Base-by-base conservation (phyloP, 139 green algal species). In the Chlorokybus atmophyticus region DNA sequence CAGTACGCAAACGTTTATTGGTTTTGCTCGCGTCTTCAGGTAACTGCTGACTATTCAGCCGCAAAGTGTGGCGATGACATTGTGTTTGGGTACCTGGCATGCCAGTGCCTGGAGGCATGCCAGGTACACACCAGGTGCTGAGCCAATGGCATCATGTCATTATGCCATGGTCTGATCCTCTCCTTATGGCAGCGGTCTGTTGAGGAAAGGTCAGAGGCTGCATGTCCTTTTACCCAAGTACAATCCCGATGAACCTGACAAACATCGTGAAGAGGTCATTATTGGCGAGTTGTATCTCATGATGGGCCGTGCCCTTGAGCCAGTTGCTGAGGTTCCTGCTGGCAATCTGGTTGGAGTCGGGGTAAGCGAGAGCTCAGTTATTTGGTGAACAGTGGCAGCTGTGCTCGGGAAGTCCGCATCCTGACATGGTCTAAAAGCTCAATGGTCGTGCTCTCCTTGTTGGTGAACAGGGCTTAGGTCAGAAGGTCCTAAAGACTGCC, bases 271-370 rank as follows among this genome's bases (percentile, higher is more conserved):
- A 39, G 65, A 75, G 53, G 59, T 59, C n/a, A 24, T 57, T 25
- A 29, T 74, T 10, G n/a, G 32, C 2, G 74, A 67, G 17, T 61
- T 97, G 19, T 98, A 85, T 72, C 70, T 98, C 29, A 96, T 96
- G 88, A 98, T 96, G 90, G 91, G 91, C 0, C 68, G 82, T 19
- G 78, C 70, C 1, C 67, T 95, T 52, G 79, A 92, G 42, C 52
- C 53, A 19, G 55, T 88, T 27, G 8, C 59, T 21, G 30, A 62
- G 30, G 91, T 93, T 42, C 87, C 87, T 0, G 86, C 88, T 32
- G 91, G 91, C 62, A 93, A 87, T 56, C 74, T 96, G 32, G 56
- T 93, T 14, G 91, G 84, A 1, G 73, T 97, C 4, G 35, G 10
- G 35, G 35, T 44, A 14, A 10, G 35, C 14, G n/a, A n/a, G n/a